Evolutionary conservation across 78 protist genomes (phyloP).

Genomic region (Dictyostelium discoideum): dicty_2.7 NC_007090.3:1935001-1935500

Average conservation of each 20-base stretch:
- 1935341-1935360: conserved; percentile 13
- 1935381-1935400: no score
- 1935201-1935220: conserved; percentile 63
- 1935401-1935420: no score
- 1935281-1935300: conserved; percentile 55
- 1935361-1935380: background rate
- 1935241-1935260: conserved; percentile 76
- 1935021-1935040: no score
- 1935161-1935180: conserved; percentile 72
- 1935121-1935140: conserved; percentile 58
- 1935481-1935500: no score
- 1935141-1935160: conserved; percentile 67
- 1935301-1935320: conserved; percentile 63
- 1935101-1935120: conserved; percentile 73
- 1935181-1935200: conserved; percentile 78
- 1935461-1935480: conserved; percentile 38
- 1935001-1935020: conserved; percentile 78
- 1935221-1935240: conserved; percentile 85
- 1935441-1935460: conserved; percentile 67
- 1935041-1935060: no score
- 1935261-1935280: conserved; percentile 70
- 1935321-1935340: conserved; percentile 70
- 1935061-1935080: no score
- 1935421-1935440: background rate
- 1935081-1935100: no score